Percentiles rank a stretch among this genome's conserved stretches.
Evolutionary conservation across 495 filamentous ascomycete genomes (phyloP).

Genomic region (Daldinia childiae): DNA sequence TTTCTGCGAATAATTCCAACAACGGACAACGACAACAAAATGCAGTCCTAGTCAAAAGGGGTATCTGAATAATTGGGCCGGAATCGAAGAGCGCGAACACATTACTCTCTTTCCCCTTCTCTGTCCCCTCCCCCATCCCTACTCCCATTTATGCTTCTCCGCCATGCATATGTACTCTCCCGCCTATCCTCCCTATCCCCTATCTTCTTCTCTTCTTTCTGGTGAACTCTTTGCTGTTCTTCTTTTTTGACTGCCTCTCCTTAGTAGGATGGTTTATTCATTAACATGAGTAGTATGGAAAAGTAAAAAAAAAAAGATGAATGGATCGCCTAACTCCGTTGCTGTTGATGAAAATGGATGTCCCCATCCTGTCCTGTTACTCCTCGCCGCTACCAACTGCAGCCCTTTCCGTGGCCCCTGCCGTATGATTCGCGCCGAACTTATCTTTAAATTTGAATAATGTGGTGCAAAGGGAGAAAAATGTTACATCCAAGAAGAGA

Average conservation of each 20-base stretch:
- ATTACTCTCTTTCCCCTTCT: slow-evolving; percentile 4
- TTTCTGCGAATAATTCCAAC: slow-evolving; percentile 10
- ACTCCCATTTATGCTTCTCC: neutral
- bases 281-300: neutral
- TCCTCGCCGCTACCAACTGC: slow-evolving; percentile 20
- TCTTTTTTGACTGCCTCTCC: neutral
- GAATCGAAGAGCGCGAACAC: slow-evolving; percentile 7
- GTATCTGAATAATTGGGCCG: slow-evolving; percentile 34
- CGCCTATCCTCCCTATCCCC: neutral
- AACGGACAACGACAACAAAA: neutral
- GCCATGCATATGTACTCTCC: neutral
- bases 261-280: neutral
- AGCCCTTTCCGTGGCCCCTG: neutral
- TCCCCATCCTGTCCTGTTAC: slow-evolving; percentile 14
- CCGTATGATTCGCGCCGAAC: neutral
- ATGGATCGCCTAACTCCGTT: slow-evolving; percentile 27
- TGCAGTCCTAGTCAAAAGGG: slow-evolving; percentile 6
- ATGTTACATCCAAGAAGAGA: slow-evolving; percentile 30
- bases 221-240: neutral
- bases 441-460: slow-evolving; percentile 8
- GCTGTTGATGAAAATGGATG: slow-evolving; percentile 13
- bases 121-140: neutral
- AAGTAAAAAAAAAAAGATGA: neutral
- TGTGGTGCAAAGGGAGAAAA: neutral
- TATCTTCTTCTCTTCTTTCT: neutral